These are phyloP conservation scores for Talaromyces thailandensis DNA, from an alignment of 495 filamentous ascomycete genomes.

Conservation along the genomic window DNA sequence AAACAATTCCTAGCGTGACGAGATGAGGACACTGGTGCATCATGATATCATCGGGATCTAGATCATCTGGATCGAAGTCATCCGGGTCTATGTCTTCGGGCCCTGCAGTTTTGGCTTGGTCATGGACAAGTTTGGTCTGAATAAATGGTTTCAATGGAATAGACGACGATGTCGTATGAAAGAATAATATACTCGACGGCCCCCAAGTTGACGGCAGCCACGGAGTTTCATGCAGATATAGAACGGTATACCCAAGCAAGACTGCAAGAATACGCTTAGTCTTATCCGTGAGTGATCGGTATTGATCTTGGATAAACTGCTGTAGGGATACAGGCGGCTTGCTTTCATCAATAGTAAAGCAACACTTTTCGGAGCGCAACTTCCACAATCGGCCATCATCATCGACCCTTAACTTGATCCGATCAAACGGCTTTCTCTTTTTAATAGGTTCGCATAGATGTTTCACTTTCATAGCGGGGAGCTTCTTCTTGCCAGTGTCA, in stretches of 20 bases:
- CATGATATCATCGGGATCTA: background rate
- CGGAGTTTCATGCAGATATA: background rate
- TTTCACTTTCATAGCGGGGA: background rate
- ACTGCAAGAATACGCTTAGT: slow-evolving; percentile 3
- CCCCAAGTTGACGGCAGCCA: background rate
- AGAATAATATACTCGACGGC: background rate
- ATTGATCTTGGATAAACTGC: slow-evolving; percentile 3
- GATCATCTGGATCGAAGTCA: background rate
- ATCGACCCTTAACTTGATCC: background rate
- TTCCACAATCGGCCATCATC: background rate
- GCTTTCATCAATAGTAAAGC: background rate
- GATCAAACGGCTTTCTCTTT: background rate
- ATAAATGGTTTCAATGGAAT: slow-evolving; percentile 3
- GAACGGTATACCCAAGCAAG: background rate
- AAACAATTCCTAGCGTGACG: background rate
- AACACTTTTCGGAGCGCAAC: slow-evolving; percentile 1
- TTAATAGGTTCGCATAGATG: background rate
- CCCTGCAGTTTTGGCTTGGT: background rate
- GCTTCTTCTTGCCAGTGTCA: background rate
- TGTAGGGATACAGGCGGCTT: background rate
- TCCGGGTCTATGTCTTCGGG: background rate
- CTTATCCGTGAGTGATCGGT: background rate
- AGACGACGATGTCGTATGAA: background rate
- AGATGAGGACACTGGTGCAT: background rate
- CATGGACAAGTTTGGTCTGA: background rate